phyloP scores from a whole-genome alignment of 2,329 filamentous ascomycete species.

The Xylaria sp. region DNA sequence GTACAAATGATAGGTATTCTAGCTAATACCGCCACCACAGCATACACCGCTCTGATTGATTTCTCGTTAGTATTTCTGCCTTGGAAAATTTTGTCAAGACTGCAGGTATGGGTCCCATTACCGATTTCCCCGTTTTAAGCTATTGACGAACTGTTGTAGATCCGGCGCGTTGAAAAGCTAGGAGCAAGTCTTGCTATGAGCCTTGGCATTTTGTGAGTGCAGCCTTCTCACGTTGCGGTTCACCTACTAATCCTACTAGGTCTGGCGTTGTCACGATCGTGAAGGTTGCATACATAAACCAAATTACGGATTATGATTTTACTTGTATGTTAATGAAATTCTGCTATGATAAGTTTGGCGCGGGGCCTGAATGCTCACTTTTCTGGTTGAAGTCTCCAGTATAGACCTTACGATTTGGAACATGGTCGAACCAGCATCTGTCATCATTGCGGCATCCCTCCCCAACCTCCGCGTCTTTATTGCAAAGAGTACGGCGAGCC shows the following conservation, averaged over 20 bases:
- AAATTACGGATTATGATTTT: conserved; percentile 19
- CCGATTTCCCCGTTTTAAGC: not conserved
- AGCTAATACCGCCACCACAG: conserved; percentile 2
- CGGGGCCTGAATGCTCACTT: not conserved
- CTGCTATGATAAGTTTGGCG: not conserved
- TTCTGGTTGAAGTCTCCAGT: conserved; percentile 9
- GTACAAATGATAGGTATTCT: not conserved
- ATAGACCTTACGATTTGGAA: conserved; percentile 20
- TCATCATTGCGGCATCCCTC: conserved; percentile 25
- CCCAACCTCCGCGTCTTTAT: conserved; percentile 26
- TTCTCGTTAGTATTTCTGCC: conserved; percentile 21
- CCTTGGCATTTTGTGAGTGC: conserved; percentile 22
- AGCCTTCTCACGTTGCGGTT: not conserved
- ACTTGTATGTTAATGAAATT: conserved; percentile 20
- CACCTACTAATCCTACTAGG: conserved; percentile 11
- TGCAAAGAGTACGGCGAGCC: conserved; percentile 2
- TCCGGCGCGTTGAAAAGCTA: conserved; percentile 24
- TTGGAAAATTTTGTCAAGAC: conserved; percentile 18
- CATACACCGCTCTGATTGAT: conserved; percentile 19
- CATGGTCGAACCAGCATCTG: conserved; percentile 18
- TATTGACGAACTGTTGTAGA: conserved; percentile 10
- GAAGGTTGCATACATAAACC: conserved; percentile 7
- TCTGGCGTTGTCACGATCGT: conserved; percentile 24
- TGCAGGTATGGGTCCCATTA: conserved; percentile 11
- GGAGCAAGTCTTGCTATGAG: conserved; percentile 25